Evolutionary conservation across 257 asterid genomes (phyloP).

Genomic region (Capsicum pubescens): DNA sequence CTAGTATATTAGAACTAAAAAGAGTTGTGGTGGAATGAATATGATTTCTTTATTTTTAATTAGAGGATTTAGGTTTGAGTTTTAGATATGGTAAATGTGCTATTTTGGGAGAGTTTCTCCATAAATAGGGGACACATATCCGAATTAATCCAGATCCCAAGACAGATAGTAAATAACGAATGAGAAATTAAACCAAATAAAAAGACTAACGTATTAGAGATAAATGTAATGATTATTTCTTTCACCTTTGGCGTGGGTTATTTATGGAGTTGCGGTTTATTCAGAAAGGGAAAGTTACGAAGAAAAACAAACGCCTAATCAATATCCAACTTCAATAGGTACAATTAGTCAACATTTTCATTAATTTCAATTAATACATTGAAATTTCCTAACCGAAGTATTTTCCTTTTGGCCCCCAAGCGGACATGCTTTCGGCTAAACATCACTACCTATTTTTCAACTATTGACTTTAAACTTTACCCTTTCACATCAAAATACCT

Average conservation of each 20-base stretch:
- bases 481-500: neutral
- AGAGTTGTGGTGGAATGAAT: neutral
- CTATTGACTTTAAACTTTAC: conserved; percentile 29
- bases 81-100: too few relatives aligned
- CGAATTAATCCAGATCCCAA: neutral
- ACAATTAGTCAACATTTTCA: conserved; percentile 24
- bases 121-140: neutral
- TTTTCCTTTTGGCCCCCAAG: conserved; percentile 12
- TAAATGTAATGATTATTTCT: neutral
- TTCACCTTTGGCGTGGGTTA: neutral
- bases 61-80: rapidly evolving
- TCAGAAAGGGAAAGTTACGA: neutral
- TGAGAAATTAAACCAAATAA: too few relatives aligned
- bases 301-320: neutral
- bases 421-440: conserved; percentile 28
- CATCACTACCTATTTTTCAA: neutral
- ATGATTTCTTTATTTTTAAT: rapidly evolving
- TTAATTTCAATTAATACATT: neutral
- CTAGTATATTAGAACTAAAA: neutral
- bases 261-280: neutral
- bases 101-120: neutral
- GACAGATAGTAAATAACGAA: neutral
- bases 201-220: neutral
- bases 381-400: neutral
- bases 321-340: conserved; percentile 26